These are phyloP conservation scores for Setaria viridis DNA, from an alignment of 202 grass and related monocot genomes.

Conservation along the genomic window DNA sequence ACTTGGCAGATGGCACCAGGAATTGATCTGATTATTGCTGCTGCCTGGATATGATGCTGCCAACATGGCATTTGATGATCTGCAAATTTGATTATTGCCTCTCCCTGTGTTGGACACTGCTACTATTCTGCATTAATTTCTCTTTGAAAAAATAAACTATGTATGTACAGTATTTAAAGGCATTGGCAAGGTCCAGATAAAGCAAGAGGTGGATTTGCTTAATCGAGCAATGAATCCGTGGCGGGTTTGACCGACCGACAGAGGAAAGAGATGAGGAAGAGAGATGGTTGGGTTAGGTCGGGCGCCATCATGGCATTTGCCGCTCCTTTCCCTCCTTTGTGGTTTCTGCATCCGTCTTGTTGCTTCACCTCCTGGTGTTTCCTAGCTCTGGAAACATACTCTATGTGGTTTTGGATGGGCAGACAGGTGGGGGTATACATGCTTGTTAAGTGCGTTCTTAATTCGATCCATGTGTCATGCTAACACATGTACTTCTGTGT, in stretches of 20 bases:
- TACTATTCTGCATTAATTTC: not conserved
- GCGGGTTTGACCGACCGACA: slow-evolving; percentile 38
- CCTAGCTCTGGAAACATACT: not conserved
- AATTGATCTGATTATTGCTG: not conserved
- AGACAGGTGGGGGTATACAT: not conserved
- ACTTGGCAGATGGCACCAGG: not conserved
- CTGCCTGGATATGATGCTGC: slow-evolving; percentile 7
- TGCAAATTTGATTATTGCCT: not conserved
- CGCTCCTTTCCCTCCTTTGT: not conserved
- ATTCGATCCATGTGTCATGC: not conserved
- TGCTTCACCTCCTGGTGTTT: not conserved
- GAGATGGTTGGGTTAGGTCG: slow-evolving; percentile 29
- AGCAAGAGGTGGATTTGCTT: slow-evolving; percentile 14
- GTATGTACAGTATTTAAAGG: too few species aligned
- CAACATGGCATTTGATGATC: slow-evolving; percentile 9
- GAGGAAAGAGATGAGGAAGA: not conserved
- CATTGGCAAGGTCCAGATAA: not conserved
- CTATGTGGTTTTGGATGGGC: not conserved
- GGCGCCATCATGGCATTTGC: slow-evolving; percentile 36
- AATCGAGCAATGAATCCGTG: not conserved
- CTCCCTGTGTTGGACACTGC: not conserved
- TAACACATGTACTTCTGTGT: not conserved
- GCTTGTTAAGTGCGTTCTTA: not conserved
- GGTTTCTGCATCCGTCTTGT: not conserved
- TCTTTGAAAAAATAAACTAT: not conserved